Evolutionary conservation across 371 early-diverging fungal species (phyloP), one percentile per base, ranked within the genome.

Genomic region (Rhizomucor miehei): DNA sequence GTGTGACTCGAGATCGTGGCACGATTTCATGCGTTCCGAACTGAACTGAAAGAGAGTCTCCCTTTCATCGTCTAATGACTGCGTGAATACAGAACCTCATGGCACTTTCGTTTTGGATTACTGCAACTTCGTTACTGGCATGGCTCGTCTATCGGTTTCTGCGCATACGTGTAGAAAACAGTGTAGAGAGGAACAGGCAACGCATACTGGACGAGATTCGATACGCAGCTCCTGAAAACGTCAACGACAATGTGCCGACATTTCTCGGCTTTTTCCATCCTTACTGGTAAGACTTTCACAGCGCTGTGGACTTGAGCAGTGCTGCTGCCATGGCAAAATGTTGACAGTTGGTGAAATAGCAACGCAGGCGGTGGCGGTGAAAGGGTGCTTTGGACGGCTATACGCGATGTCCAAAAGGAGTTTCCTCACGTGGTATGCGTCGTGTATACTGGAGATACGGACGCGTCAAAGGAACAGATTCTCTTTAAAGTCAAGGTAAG

Each of bases 281-380:
- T 11, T 92, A 88, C 58, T 89, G 90, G 79, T 86, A 80, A 56
- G 19, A 11, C 20, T 44, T 38, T 24, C 16, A 40, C 34, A 43
- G n/a, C n/a, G n/a, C n/a, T n/a, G n/a, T n/a, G n/a, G n/a, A n/a
- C n/a, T n/a, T n/a, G n/a, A n/a, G n/a, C n/a, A n/a, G n/a, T n/a
- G n/a, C n/a, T n/a, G n/a, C n/a, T n/a, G n/a, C n/a, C n/a, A n/a
- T n/a, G n/a, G n/a, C n/a, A 29, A 29, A 29, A 3, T 29, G 5
- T 5, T 29, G 29, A 8, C 8, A 29, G 29, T 29, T 29, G 8
- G n/a, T n/a, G 50, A 6, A 2, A 19, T 63, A 90, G 92, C 60
- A 89, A 91, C 70, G 89, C 88, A 3, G 94, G 95, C 37, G 97
- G 97, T 23, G 98, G 98, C 19, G 98, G 98, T 13, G 98, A 98